phyloP scores from a whole-genome alignment of 306 rosid species.

The Cicer cuneatum region DNA sequence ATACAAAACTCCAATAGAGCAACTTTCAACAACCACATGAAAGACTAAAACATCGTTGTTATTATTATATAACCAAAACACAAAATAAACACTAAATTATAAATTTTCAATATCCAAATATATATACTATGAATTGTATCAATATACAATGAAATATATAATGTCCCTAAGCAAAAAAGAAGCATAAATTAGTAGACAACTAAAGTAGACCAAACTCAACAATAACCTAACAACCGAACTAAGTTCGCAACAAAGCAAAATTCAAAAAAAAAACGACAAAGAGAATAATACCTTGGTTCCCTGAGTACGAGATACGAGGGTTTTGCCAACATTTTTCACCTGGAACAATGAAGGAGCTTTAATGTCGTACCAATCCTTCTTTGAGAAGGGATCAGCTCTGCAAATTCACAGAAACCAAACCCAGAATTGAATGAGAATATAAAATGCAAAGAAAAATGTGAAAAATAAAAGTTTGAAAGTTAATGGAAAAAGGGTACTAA shows the following conservation, averaged over 20 bases:
- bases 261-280: background rate
- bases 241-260: background rate
- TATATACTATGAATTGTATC: background rate
- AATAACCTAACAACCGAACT: background rate
- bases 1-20: background rate
- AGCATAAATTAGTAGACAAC: background rate
- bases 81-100: background rate
- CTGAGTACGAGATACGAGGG: conserved; percentile 91
- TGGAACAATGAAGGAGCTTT: conserved; percentile 83
- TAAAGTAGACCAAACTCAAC: background rate
- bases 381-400: conserved; percentile 90
- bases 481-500: conserved; percentile 41
- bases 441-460: background rate
- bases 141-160: background rate
- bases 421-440: background rate
- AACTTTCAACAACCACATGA: background rate
- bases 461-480: background rate
- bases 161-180: background rate
- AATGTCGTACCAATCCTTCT: conserved; percentile 97
- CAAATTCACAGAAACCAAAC: conserved; percentile 1
- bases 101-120: background rate
- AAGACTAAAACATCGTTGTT: background rate
- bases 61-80: background rate
- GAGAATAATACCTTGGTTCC: conserved; percentile 75
- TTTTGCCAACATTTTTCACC: conserved; percentile 78